Evolutionary conservation across 139 green algal genomes (phyloP).

Genomic region (Chlamydomonas asymmetrica): DNA sequence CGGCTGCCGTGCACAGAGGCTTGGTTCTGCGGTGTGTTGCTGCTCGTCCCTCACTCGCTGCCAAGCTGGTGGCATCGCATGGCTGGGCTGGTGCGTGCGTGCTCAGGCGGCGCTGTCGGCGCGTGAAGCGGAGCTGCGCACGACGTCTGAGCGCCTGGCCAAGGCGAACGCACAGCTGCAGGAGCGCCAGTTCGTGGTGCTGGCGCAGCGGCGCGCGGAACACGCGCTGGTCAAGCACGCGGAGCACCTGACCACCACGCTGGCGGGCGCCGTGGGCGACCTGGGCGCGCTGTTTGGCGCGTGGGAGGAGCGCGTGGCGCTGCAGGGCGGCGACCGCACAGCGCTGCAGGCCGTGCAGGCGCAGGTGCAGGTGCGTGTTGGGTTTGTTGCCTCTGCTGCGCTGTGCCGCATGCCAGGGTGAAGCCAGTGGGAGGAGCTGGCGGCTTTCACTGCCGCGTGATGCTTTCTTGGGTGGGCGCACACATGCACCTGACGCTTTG

Average conservation of each 20-base stretch:
- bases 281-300: conserved; percentile 36
- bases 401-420: background rate
- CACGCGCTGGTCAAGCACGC: conserved; percentile 56
- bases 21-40: too few species aligned
- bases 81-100: too few species aligned
- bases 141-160: conserved; percentile 23
- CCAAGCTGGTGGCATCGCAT: conserved; percentile 23
- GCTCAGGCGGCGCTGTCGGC: conserved; percentile 2
- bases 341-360: conserved; percentile 19
- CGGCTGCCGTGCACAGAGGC: too few species aligned
- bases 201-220: conserved; percentile 58
- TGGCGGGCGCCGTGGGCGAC: conserved; percentile 38
- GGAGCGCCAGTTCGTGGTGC: conserved; percentile 66
- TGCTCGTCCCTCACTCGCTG: conserved; percentile 37
- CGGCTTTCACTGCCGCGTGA: too few species aligned
- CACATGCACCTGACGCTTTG: background rate
- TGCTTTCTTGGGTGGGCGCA: background rate
- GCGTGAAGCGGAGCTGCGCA: conserved; percentile 39
- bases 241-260: conserved; percentile 40
- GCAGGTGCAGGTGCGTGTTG: conserved; percentile 4
- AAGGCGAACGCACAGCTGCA: conserved; percentile 2
- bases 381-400: too few species aligned
- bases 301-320: conserved; percentile 23
- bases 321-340: conserved; percentile 32
- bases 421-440: background rate